phyloP scores from a whole-genome alignment of 345 rosid species.

The Kernera saxatilis region DNA sequence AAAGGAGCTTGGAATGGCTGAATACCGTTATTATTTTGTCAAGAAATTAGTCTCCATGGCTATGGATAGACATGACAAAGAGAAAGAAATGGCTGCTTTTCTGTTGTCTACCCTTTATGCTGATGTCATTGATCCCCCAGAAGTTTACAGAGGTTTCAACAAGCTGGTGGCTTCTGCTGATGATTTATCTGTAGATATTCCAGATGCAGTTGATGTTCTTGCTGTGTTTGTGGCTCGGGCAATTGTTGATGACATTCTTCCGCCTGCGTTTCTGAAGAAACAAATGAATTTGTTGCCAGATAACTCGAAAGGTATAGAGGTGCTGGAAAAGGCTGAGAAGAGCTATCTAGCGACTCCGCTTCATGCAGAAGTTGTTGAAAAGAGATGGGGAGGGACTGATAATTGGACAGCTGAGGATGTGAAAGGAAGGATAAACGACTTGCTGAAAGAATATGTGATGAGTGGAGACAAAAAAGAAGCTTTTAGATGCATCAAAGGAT shows the following conservation, averaged over 20 bases:
- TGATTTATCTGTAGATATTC: slow-evolving; percentile 78
- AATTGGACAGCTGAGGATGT: slow-evolving; percentile 78
- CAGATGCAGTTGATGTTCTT: slow-evolving; percentile 68
- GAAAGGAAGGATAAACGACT: slow-evolving; percentile 56
- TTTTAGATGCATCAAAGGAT: slow-evolving; percentile 64
- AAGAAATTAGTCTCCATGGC: slow-evolving; percentile 74
- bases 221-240: slow-evolving; percentile 79
- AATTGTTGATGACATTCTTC: slow-evolving; percentile 79
- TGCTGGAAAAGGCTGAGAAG: slow-evolving; percentile 63
- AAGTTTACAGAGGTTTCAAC: slow-evolving; percentile 64
- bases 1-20: slow-evolving; percentile 60
- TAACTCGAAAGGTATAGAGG: slow-evolving; percentile 58
- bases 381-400: slow-evolving; percentile 74
- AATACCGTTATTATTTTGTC: slow-evolving; percentile 60
- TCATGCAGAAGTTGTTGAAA: slow-evolving; percentile 70
- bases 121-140: slow-evolving; percentile 57
- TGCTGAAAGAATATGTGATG: slow-evolving; percentile 55
- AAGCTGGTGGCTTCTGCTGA: slow-evolving; percentile 69
- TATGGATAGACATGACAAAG: slow-evolving; percentile 81
- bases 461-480: slow-evolving; percentile 84
- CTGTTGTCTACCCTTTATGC: slow-evolving; percentile 63
- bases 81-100: slow-evolving; percentile 88
- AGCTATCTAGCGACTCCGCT: slow-evolving; percentile 73
- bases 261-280: slow-evolving; percentile 69
- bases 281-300: slow-evolving; percentile 41